phyloP scores from a whole-genome alignment of 345 rosid species.

The Ailanthus altissimus region DNA sequence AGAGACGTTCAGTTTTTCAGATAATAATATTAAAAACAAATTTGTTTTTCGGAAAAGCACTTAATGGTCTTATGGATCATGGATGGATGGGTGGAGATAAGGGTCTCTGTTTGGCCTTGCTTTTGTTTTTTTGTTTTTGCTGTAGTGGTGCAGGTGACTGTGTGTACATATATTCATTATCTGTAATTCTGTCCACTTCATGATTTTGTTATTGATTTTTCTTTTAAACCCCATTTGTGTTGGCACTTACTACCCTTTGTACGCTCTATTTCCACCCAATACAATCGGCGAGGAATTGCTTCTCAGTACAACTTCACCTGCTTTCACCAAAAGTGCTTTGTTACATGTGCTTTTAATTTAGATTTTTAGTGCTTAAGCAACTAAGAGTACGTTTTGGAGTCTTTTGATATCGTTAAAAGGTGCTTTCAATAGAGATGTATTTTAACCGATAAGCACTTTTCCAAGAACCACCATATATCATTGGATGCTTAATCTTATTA shows the following conservation, averaged over 20 bases:
- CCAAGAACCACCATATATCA: background rate
- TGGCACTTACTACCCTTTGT: background rate
- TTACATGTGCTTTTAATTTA: background rate
- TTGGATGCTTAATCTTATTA: background rate
- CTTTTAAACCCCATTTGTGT: slow-evolving; percentile 1
- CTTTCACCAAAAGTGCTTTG: background rate
- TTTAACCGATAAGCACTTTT: background rate
- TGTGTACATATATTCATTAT: slow-evolving; percentile 16
- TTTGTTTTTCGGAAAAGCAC: slow-evolving; percentile 2
- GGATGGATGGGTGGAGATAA: slow-evolving; percentile 27
- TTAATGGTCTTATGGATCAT: background rate
- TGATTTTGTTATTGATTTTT: slow-evolving; percentile 22
- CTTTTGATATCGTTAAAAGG: background rate
- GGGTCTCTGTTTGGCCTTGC: slow-evolving; percentile 3
- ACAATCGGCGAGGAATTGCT: background rate
- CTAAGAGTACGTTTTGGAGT: background rate
- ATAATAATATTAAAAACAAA: background rate
- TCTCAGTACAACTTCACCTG: background rate
- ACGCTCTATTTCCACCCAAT: background rate
- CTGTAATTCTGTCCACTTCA: background rate
- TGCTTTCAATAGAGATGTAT: background rate
- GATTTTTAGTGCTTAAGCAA: background rate
- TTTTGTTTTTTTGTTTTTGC: background rate
- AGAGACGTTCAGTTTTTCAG: slow-evolving; percentile 11
- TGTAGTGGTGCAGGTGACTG: slow-evolving; percentile 9